phyloP scores from a whole-genome alignment of 345 rosid species.

The Arabidopsis thaliana region DNA sequence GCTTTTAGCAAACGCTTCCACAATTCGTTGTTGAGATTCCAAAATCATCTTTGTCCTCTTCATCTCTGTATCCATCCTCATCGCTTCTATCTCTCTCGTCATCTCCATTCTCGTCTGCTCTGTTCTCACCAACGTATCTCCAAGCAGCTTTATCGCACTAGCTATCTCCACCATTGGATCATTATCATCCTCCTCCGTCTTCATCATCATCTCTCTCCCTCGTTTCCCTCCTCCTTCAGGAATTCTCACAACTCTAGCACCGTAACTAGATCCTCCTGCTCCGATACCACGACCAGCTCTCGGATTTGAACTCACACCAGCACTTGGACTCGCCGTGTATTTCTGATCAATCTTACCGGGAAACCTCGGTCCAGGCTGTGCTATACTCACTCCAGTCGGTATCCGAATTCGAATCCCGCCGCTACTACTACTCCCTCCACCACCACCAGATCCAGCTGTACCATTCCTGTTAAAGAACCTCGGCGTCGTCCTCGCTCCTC shows the following conservation, averaged over 20 bases:
- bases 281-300: conserved; percentile 40
- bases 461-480: conserved; percentile 66
- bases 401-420: conserved; percentile 69
- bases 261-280: conserved; percentile 41
- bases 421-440: conserved; percentile 42
- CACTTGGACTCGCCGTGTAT: conserved; percentile 33
- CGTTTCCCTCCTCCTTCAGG: conserved; percentile 44
- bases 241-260: conserved; percentile 50
- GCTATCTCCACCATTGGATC: conserved; percentile 80
- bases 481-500: conserved; percentile 53
- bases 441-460: conserved; percentile 43
- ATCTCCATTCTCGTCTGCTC: conserved; percentile 95
- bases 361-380: conserved; percentile 63
- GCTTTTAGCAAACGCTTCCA: conserved; percentile 74
- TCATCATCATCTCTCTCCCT: conserved; percentile 51
- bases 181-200: conserved; percentile 33
- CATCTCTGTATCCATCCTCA: conserved; percentile 95
- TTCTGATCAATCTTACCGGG: conserved; percentile 57
- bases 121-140: conserved; percentile 81
- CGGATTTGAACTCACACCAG: conserved; percentile 12
- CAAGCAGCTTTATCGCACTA: conserved; percentile 76
- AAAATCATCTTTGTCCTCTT: conserved; percentile 86
- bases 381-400: conserved; percentile 85
- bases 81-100: conserved; percentile 80
- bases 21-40: conserved; percentile 81